Base-by-base conservation (phyloP, 768 basidiomycete genomes). In the Cystobasidium ongulense region DNA sequence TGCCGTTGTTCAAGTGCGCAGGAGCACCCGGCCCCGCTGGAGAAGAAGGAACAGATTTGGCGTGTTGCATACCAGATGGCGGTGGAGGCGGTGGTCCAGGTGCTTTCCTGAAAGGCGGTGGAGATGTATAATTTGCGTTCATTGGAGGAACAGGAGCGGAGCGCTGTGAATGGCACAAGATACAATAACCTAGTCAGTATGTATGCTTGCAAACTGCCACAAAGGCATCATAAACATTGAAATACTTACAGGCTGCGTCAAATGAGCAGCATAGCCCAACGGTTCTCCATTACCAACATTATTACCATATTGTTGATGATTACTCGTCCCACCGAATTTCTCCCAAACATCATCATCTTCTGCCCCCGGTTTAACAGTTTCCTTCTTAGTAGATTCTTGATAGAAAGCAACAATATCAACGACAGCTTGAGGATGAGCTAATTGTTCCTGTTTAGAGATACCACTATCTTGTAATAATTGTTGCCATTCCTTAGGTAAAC, bases 321-420 rank as follows among this genome's bases (percentile, higher is more conserved):
- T 35, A 54, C 21, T 18, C 54, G 46, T 15, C 64, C 72, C 50
- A 3, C 72, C 74, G 36, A 80, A 78, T 84, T 92, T 92, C 81
- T 90, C 90, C 90, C 90, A 92, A 36, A 87, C 88, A 78, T 88
- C 88, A 63, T 78, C 80, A 74, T 74, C 76, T 73, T 74, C 78
- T 50, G 73, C 75, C 23, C 77, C 81, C 29, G 73, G 86, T 86
- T 74, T 87, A 86, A 39, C 89, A 87, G 76, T 79, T 38, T 78
- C 79, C 53, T 81, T 78, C 66, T 80, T 81, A 74, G 80, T 81
- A 73, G 75, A 78, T 53, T 76, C 80, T 73, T 98, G 95, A 81
- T 96, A 98, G 83, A 98, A 97, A 79, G 94, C 93, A 81, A 99
- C 95, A 76, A 98, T 95, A 79, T 97, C 96, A 87, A 94, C 92